phyloP scores from a whole-genome alignment of 1,284 basidiomycete species.

The Naganishia sp. region DNA sequence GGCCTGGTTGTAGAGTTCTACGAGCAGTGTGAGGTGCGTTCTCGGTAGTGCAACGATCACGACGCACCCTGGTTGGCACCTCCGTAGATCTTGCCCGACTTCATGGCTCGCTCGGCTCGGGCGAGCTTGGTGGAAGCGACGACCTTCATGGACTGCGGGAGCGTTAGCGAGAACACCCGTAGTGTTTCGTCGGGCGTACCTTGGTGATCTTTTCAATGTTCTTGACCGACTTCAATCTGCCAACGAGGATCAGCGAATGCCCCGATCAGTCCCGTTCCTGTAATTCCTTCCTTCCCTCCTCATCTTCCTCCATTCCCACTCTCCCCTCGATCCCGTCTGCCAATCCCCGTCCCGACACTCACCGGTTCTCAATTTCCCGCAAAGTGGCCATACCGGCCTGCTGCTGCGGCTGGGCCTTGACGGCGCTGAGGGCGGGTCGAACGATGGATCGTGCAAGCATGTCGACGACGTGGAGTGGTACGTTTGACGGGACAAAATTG shows the following conservation, averaged over 20 bases:
- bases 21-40: neutral
- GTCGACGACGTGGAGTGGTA: neutral
- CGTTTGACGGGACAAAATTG: too few species aligned
- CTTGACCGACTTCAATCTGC: slow-evolving; percentile 77
- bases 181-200: too few species aligned
- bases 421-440: slow-evolving; percentile 60
- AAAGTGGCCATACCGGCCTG: slow-evolving; percentile 91
- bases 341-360: slow-evolving; percentile 35
- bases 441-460: slow-evolving; percentile 46
- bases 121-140: slow-evolving; percentile 97
- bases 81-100: slow-evolving; percentile 90
- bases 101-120: slow-evolving; percentile 95
- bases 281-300: too few species aligned
- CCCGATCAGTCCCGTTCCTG: neutral
- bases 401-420: slow-evolving; percentile 61
- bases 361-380: slow-evolving; percentile 91
- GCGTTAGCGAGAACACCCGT: too few species aligned
- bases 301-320: neutral
- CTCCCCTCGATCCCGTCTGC: neutral
- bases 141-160: slow-evolving; percentile 99
- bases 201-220: slow-evolving; percentile 99
- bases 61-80: slow-evolving; percentile 83
- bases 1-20: slow-evolving; percentile 59
- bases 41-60: neutral
- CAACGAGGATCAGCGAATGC: too few species aligned